Percentiles rank a stretch among this genome's conserved stretches.
Conservation (phyloP, 2,329 filamentous ascomycete genomes). For the Monosporascus cannonballus region DNA sequence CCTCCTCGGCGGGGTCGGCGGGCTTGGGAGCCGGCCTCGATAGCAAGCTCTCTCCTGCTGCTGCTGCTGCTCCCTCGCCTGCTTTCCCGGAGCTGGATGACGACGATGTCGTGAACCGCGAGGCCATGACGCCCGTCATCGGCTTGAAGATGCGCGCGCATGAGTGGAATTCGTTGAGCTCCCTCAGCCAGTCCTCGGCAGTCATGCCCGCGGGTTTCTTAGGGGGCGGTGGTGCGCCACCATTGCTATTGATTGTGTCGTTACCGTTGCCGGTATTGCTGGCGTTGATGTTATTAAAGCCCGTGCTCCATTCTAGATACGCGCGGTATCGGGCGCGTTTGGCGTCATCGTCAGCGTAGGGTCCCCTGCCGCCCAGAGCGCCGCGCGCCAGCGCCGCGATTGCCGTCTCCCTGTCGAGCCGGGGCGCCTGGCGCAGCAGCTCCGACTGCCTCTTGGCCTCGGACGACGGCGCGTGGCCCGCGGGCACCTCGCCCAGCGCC, state of each 20-base stretch:
- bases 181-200: constrained; percentile 71
- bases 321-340: constrained; percentile 77
- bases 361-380: constrained; percentile 53
- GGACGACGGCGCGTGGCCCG: constrained; percentile 50
- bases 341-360: constrained; percentile 74
- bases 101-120: constrained; percentile 71
- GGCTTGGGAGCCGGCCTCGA: constrained; percentile 43
- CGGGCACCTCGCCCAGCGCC: constrained; percentile 68
- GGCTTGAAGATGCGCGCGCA: constrained; percentile 76
- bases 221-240: constrained; percentile 43
- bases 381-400: constrained; percentile 63
- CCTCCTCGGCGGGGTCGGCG: constrained; percentile 75
- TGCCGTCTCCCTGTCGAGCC: constrained; percentile 60
- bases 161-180: constrained; percentile 68
- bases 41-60: constrained; percentile 19
- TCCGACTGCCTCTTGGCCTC: constrained; percentile 57
- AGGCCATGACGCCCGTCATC: constrained; percentile 87
- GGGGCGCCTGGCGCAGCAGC: constrained; percentile 53
- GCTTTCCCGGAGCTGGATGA: constrained; percentile 28
- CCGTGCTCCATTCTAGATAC: constrained; percentile 75
- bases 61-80: constrained; percentile 3
- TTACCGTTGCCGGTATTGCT: background rate
- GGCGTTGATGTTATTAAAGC: constrained; percentile 36
- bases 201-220: constrained; percentile 32
- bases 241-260: background rate